Evolutionary conservation across 2,329 filamentous ascomycete species (phyloP).

Genomic region (Cladosporium sp.): DNA sequence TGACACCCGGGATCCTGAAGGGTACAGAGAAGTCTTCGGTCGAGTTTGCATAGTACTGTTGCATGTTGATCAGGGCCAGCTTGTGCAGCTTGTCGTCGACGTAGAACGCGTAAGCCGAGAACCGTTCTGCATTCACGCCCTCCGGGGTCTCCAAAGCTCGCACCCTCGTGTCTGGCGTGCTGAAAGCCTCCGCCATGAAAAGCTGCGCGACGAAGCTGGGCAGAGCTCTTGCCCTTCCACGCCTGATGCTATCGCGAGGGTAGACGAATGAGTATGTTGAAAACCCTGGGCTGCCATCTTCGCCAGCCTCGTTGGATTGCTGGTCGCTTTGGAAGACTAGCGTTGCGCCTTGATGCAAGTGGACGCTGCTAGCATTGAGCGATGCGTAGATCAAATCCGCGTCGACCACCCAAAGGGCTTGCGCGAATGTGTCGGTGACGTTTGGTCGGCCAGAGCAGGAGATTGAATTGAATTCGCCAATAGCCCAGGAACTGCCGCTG

Average conservation of each 20-base stretch:
- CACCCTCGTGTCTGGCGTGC: slow-evolving; percentile 21
- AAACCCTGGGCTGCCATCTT: slow-evolving; percentile 26
- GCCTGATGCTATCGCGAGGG: slow-evolving; percentile 21
- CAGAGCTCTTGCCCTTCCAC: slow-evolving; percentile 24
- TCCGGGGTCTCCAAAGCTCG: slow-evolving; percentile 20
- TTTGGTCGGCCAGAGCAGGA: slow-evolving; percentile 37
- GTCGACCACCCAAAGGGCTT: slow-evolving; percentile 39
- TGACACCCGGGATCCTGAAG: slow-evolving; percentile 15
- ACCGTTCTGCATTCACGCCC: slow-evolving; percentile 22
- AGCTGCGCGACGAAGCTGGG: slow-evolving; percentile 26
- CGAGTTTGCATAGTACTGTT: slow-evolving; percentile 27
- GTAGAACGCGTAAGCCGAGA: slow-evolving; percentile 27
- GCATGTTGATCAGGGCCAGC: slow-evolving; percentile 26
- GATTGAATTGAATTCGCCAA: slow-evolving; percentile 41
- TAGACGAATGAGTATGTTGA: slow-evolving; percentile 29
- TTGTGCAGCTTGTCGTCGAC: slow-evolving; percentile 22
- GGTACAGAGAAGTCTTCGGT: slow-evolving; percentile 22
- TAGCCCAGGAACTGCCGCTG: slow-evolving; percentile 26
- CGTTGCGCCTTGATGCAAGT: slow-evolving; percentile 33
- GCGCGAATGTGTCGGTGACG: slow-evolving; percentile 40
- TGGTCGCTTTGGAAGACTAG: slow-evolving; percentile 27
- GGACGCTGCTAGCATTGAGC: slow-evolving; percentile 35
- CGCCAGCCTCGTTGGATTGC: slow-evolving; percentile 26
- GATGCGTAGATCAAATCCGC: slow-evolving; percentile 37
- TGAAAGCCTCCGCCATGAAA: slow-evolving; percentile 29